Evolutionary conservation across 2,329 filamentous ascomycete species (phyloP).

Genomic region (Metarhizium rileyi): DNA sequence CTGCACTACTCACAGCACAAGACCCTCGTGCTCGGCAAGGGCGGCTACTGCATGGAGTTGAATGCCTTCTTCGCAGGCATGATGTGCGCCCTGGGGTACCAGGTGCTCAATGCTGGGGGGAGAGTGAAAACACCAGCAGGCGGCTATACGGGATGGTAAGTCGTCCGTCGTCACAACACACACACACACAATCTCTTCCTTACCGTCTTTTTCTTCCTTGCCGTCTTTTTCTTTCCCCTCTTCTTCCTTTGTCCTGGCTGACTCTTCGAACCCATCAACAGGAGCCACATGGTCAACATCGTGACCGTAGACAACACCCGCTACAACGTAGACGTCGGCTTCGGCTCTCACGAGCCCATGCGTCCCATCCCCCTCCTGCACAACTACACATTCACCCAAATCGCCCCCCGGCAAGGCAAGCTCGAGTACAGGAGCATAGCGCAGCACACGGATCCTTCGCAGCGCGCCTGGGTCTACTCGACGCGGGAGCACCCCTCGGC

Average conservation of each 20-base stretch:
- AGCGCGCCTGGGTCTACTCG: conserved; percentile 31
- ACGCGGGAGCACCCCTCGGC: conserved; percentile 16
- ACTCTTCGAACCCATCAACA: conserved; percentile 9
- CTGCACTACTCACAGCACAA: conserved; percentile 41
- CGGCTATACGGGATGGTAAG: conserved; percentile 19
- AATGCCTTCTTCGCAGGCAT: conserved; percentile 36
- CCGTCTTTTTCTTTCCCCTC: too few relatives aligned
- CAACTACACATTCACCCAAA: conserved; percentile 16
- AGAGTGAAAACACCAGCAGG: conserved; percentile 21
- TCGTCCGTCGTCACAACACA: too few relatives aligned
- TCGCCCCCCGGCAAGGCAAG: conserved; percentile 35
- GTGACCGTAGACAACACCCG: conserved; percentile 35
- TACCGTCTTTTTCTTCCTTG: too few relatives aligned
- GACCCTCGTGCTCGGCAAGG: conserved; percentile 31
- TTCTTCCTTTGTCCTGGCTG: background rate
- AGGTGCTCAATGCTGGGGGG: conserved; percentile 39
- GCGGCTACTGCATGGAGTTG: conserved; percentile 46
- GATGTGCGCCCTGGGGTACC: conserved; percentile 37
- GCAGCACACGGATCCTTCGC: conserved; percentile 21
- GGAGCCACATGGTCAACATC: conserved; percentile 52
- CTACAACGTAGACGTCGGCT: conserved; percentile 1
- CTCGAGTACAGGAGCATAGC: conserved; percentile 27
- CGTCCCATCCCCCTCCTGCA: background rate
- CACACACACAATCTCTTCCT: too few relatives aligned
- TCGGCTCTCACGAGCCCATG: conserved; percentile 33